Evolutionary conservation across 306 rosid species (phyloP).

Genomic region (Dryas drummondii): DNA sequence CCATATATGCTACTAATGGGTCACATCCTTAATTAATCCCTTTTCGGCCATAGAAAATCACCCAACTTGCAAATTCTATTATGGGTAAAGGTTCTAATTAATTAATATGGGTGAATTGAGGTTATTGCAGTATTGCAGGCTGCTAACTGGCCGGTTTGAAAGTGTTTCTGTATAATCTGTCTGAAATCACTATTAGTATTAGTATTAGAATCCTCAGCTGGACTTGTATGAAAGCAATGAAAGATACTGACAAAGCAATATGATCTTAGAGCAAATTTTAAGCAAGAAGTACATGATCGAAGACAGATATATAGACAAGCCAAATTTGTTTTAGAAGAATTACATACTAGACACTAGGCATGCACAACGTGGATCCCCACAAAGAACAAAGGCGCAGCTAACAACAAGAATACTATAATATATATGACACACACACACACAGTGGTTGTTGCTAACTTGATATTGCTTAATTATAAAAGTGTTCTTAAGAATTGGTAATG

Average conservation of each 20-base stretch:
- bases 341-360: not conserved
- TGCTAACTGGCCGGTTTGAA: too few relatives aligned
- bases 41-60: too few relatives aligned
- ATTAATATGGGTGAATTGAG: too few relatives aligned
- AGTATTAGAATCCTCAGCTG: not conserved
- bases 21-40: too few relatives aligned
- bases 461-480: not conserved
- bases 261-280: too few relatives aligned
- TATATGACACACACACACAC: too few relatives aligned
- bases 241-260: not conserved
- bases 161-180: too few relatives aligned
- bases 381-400: not conserved
- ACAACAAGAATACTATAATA: not conserved
- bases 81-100: too few relatives aligned
- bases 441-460: not conserved
- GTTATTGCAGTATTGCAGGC: too few relatives aligned
- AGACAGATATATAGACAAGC: slow-evolving; percentile 15
- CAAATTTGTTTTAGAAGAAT: not conserved
- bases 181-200: too few relatives aligned
- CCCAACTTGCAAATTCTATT: too few relatives aligned
- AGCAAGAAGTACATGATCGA: not conserved
- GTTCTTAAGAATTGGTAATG: not conserved
- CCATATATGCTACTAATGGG: too few relatives aligned
- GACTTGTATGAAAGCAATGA: not conserved
- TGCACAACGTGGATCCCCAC: slow-evolving; percentile 11